A percentile compares a stretch with the other conserved stretches of the same genome.
These are phyloP conservation scores for Chenopodium quinoa DNA, from an alignment of 148 eudicot genomes.

Conservation along the genomic window DNA sequence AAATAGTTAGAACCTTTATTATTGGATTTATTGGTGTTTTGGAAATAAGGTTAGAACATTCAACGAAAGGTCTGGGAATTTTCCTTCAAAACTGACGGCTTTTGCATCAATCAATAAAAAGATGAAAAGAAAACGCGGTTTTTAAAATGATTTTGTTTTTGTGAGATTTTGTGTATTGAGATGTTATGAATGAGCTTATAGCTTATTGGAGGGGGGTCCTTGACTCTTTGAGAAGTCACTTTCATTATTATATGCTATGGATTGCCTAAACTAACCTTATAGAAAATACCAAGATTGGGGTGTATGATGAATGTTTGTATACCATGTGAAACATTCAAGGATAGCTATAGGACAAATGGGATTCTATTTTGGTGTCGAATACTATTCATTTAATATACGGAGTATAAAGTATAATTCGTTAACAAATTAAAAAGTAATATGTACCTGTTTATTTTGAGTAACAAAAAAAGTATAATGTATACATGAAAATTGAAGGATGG, in stretches of 20 bases:
- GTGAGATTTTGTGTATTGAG: background rate
- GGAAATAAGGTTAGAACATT: conserved; percentile 29
- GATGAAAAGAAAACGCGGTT: conserved; percentile 11
- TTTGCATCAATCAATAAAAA: background rate
- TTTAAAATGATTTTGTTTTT: conserved; percentile 2
- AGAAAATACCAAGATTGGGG: background rate
- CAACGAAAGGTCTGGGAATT: conserved; percentile 43
- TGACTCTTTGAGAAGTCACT: background rate
- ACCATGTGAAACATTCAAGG: background rate
- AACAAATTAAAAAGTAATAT: too few species aligned
- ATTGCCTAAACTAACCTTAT: background rate
- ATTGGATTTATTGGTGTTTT: background rate
- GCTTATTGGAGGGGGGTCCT: background rate
- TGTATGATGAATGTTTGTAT: background rate
- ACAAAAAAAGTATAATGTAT: too few species aligned
- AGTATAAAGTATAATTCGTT: too few species aligned
- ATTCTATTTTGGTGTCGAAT: background rate
- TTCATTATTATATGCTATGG: background rate
- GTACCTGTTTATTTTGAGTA: too few species aligned
- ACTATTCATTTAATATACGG: background rate
- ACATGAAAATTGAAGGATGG: too few species aligned
- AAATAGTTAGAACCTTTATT: background rate
- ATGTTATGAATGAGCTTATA: background rate
- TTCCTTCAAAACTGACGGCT: conserved; percentile 41
- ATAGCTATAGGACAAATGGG: background rate